These are phyloP conservation scores for Mycena latifolia DNA, from an alignment of 768 basidiomycete genomes.

Conservation along the genomic window DNA sequence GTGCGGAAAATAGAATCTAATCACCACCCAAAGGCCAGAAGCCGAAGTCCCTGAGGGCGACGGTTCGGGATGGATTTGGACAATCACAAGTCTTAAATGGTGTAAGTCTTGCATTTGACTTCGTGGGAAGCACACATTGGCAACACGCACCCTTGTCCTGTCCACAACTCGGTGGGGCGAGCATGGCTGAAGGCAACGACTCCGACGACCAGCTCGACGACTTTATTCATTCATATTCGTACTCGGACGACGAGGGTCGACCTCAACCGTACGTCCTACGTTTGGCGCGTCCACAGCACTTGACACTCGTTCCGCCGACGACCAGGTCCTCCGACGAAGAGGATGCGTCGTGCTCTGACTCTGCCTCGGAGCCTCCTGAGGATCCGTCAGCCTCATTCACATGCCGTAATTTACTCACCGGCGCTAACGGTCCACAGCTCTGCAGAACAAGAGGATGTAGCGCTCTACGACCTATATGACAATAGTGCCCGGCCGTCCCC, in stretches of 20 bases:
- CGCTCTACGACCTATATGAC: slow-evolving; percentile 46
- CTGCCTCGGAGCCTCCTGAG: slow-evolving; percentile 31
- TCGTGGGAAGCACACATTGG: slow-evolving; percentile 35
- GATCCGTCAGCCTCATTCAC: slow-evolving; percentile 19
- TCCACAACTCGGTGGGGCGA: slow-evolving; percentile 14
- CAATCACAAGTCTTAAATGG: slow-evolving; percentile 37
- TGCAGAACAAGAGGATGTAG: slow-evolving; percentile 45
- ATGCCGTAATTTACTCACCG: slow-evolving; percentile 8
- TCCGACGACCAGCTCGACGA: slow-evolving; percentile 34
- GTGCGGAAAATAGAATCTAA: slow-evolving; percentile 22
- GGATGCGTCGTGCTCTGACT: slow-evolving; percentile 30
- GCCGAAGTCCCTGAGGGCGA: slow-evolving; percentile 28
- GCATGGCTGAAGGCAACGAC: slow-evolving; percentile 29
- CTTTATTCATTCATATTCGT: slow-evolving; percentile 36
- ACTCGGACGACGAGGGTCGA: slow-evolving; percentile 23
- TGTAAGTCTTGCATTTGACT: slow-evolving; percentile 32
- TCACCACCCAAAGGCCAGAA: slow-evolving; percentile 35
- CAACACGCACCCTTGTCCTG: slow-evolving; percentile 30
- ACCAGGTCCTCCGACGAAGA: slow-evolving; percentile 30
- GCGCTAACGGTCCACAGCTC: slow-evolving; percentile 7
- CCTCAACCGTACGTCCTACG: slow-evolving; percentile 18
- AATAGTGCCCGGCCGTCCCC: slow-evolving; percentile 38
- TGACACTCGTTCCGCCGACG: background rate
- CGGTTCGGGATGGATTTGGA: slow-evolving; percentile 34
- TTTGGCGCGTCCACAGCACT: background rate